Evolutionary conservation across 1,284 basidiomycete species (phyloP).

Genomic region (Cryptococcus sp.): DNA sequence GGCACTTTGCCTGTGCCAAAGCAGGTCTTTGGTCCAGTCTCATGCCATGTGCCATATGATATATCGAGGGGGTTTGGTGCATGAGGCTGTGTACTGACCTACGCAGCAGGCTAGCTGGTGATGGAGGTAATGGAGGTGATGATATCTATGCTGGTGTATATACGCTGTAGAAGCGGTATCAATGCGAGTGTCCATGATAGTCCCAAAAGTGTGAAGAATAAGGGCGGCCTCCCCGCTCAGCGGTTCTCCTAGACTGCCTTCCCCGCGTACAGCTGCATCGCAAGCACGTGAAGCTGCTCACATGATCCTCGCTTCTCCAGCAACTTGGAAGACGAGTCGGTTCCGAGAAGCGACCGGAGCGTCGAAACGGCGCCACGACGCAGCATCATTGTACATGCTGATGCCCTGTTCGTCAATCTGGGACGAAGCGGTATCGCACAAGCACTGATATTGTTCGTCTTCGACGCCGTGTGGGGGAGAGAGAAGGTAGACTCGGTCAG

Average conservation of each 20-base stretch:
- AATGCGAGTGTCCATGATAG: too few species aligned
- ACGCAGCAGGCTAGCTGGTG: too few species aligned
- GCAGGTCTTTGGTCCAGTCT: background rate
- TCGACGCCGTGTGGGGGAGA: slow-evolving; percentile 6
- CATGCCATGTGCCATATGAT: too few species aligned
- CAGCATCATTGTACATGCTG: slow-evolving; percentile 9
- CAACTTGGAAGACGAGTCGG: slow-evolving; percentile 8
- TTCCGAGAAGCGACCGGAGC: background rate
- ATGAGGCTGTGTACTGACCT: too few species aligned
- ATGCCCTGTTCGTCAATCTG: slow-evolving; percentile 7
- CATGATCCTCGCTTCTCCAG: slow-evolving; percentile 1
- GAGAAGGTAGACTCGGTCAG: slow-evolving; percentile 7
- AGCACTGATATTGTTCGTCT: slow-evolving; percentile 10
- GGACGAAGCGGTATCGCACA: slow-evolving; percentile 7
- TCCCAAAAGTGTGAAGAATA: too few species aligned
- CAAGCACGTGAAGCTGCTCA: background rate
- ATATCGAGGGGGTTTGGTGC: too few species aligned
- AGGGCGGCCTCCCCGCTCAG: too few species aligned
- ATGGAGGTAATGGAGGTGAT: too few species aligned
- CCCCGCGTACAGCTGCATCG: too few species aligned
- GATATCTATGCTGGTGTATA: too few species aligned
- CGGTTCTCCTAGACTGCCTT: too few species aligned
- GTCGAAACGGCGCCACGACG: slow-evolving; percentile 14
- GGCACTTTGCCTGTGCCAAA: slow-evolving; percentile 10
- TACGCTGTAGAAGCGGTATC: too few species aligned